These are phyloP conservation scores for Dothidotthia symphoricarpi DNA, from an alignment of 2,329 filamentous ascomycete species.

Conservation along the genomic window DNA sequence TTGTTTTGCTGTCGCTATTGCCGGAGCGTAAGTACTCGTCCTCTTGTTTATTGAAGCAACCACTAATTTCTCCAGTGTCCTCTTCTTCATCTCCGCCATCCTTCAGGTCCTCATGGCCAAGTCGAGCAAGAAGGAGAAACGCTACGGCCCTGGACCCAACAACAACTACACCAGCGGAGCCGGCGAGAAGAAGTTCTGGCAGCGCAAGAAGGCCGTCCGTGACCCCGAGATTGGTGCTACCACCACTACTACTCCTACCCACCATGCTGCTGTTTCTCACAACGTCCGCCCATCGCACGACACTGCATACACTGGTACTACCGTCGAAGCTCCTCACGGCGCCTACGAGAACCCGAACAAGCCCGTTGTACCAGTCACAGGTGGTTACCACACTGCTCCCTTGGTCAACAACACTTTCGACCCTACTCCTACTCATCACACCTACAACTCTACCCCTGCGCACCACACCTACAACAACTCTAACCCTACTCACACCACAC, in stretches of 20 bases:
- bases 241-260: constrained; percentile 13
- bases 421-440: no score
- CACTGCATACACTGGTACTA: constrained; percentile 51
- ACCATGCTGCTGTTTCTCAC: constrained; percentile 24
- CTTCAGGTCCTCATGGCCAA: constrained; percentile 67
- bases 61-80: constrained; percentile 52
- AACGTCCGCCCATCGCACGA: constrained; percentile 50
- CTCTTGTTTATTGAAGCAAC: constrained; percentile 1
- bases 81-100: constrained; percentile 71
- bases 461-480: no score
- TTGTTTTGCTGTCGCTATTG: constrained; percentile 73
- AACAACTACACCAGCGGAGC: constrained; percentile 68
- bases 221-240: constrained; percentile 44
- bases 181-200: constrained; percentile 49
- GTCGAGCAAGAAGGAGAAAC: constrained; percentile 72
- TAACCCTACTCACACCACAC: no score
- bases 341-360: constrained; percentile 38
- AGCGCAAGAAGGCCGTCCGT: constrained; percentile 37
- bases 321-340: constrained; percentile 41
- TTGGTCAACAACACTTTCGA: no score
- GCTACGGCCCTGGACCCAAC: constrained; percentile 63
- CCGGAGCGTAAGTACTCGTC: constrained; percentile 64
- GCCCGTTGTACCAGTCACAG: constrained; percentile 21
- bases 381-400: constrained; percentile 50
- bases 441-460: no score